phyloP scores from a whole-genome alignment of 805 yeast genomes.

The Middelhovenomyces tepae region DNA sequence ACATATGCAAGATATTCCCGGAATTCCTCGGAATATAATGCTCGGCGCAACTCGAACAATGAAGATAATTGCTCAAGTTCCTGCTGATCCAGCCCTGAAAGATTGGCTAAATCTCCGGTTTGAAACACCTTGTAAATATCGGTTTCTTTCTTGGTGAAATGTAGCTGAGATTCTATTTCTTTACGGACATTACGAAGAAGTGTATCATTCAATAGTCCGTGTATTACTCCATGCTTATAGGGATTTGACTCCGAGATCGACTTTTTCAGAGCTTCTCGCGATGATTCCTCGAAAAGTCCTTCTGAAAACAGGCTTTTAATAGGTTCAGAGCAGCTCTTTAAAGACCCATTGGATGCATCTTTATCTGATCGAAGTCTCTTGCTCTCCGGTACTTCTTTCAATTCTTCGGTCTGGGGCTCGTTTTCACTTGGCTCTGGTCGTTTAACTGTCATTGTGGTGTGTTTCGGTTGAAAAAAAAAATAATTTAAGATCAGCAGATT shows the following conservation, averaged over 20 bases:
- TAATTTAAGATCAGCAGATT: too few species aligned
- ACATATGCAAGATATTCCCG: conserved; percentile 68
- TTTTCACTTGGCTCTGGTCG: too few species aligned
- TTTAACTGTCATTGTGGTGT: too few species aligned
- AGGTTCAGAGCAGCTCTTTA: too few species aligned
- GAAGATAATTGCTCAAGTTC: conserved; percentile 69
- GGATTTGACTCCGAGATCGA: conserved; percentile 55
- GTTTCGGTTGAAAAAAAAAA: too few species aligned
- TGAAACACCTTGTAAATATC: conserved; percentile 87
- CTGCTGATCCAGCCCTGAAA: conserved; percentile 72
- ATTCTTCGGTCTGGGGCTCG: too few species aligned
- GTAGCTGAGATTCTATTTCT: conserved; percentile 75
- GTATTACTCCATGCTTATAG: conserved; percentile 83
- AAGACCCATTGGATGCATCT: too few species aligned
- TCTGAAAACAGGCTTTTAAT: too few species aligned
- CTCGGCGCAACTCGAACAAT: conserved; percentile 70
- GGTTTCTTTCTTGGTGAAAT: conserved; percentile 91
- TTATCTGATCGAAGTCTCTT: too few species aligned
- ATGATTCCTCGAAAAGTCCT: conserved; percentile 12
- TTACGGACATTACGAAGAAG: conserved; percentile 70
- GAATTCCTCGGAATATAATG: conserved; percentile 78
- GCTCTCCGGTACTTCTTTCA: too few species aligned
- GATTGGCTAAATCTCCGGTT: conserved; percentile 84
- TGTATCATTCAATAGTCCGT: conserved; percentile 63
- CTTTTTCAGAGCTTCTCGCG: conserved; percentile 8